Conservation (phyloP, 345 rosid genomes). For the Linum usitatissimum region DNA sequence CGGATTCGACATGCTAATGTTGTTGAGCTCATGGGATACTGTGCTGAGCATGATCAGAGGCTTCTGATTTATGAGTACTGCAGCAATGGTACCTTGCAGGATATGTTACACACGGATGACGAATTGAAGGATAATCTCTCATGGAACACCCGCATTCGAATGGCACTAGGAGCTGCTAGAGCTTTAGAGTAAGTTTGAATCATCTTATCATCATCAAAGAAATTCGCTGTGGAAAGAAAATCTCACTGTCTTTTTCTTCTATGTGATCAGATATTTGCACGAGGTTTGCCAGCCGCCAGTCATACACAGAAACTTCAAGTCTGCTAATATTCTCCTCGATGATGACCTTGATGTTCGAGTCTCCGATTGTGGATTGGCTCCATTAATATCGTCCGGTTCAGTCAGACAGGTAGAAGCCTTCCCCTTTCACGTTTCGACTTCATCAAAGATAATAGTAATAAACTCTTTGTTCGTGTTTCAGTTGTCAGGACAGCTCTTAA, state of each 20-base stretch:
- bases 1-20: constrained; percentile 73
- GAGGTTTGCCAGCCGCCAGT: constrained; percentile 84
- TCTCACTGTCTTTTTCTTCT: neutral
- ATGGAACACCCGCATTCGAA: constrained; percentile 66
- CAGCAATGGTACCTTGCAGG: constrained; percentile 74
- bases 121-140: constrained; percentile 53
- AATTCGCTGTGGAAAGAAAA: neutral
- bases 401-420: constrained; percentile 63
- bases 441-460: no score
- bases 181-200: constrained; percentile 70
- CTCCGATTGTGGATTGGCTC: constrained; percentile 88
- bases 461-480: constrained; percentile 16
- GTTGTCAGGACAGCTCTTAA: constrained; percentile 78
- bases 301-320: constrained; percentile 81
- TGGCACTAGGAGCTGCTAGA: constrained; percentile 93
- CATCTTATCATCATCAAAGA: neutral
- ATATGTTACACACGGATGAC: constrained; percentile 72
- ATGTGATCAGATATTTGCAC: constrained; percentile 65
- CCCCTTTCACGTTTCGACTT: neutral
- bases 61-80: constrained; percentile 85
- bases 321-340: constrained; percentile 78
- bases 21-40: constrained; percentile 82
- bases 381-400: constrained; percentile 70
- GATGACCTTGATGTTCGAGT: constrained; percentile 61
- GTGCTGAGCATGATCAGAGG: constrained; percentile 89